Base-by-base conservation (phyloP, 345 rosid genomes). In the Aethionema arabicum region DNA sequence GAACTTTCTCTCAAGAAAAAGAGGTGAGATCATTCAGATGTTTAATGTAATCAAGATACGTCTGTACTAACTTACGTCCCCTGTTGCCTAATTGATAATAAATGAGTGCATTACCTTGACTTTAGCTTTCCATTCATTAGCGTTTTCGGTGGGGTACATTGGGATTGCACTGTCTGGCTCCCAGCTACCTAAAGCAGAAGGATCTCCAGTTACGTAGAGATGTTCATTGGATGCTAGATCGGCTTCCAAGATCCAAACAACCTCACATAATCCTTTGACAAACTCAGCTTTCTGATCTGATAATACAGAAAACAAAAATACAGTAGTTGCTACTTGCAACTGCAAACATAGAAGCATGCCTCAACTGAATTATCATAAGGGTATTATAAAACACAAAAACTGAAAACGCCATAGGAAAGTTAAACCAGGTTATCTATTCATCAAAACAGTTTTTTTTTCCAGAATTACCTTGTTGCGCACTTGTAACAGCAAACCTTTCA, bases 241-340 rank as follows among this genome's bases (percentile, higher is more conserved):
- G 40, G 95, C 96, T 82, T 89, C 88, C 11, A 89, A 67, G 15
- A 68, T 80, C 96, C 96, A 92, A 66, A 88, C 82, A 48, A 86
- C 80, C 75, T 83, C 78, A 39, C 86, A 81, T 60, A 65, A 68
- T 66, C 72, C 82, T 71, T 76, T 64, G 12, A 70, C 65, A 64
- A 73, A 50, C 72, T 54, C 51, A 55, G 50, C 66, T 45, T 82
- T 59, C 68, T 73, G 73, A 53, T 85, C 96, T 92, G 88, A 73
- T 44, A 70, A 67, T 66, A 30, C 40, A 73, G 50, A 67, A 69
- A 52, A 61, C 70, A 63, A 56, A 32, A 50, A 59, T 30, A 38
- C 47, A 32, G 8, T 47, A 33, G 56, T 32, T 31, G 16, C 8
- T 6, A 47, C 6, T n/a, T 7, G 42, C 30, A 55, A 29, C 8